Conservation (phyloP, 495 filamentous ascomycete genomes). For the Aspergillus ellipticus region DNA sequence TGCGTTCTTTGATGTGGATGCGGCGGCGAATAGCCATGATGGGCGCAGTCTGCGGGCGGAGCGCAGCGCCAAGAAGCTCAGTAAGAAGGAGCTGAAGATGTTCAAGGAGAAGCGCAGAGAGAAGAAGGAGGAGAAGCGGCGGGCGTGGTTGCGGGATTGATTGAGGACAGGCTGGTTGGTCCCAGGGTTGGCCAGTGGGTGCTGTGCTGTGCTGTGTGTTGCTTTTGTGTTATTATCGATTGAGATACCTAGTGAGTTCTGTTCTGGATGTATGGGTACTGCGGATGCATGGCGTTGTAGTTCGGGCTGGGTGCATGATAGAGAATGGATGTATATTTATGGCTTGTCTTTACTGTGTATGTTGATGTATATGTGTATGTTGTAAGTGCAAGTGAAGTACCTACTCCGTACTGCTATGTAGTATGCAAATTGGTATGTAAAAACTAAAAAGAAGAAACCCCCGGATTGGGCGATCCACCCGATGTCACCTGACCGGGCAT, state of each 20-base stretch:
- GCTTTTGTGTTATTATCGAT: conserved; percentile 2
- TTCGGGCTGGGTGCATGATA: neutral
- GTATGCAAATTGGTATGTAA: too few species aligned
- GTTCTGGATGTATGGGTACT: neutral
- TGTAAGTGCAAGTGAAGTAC: too few species aligned
- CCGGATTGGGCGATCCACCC: neutral
- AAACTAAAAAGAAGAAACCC: neutral
- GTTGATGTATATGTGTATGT: too few species aligned
- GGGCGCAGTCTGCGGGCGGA: conserved; percentile 91
- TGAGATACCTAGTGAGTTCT: conserved; percentile 16
- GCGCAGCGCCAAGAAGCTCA: conserved; percentile 80
- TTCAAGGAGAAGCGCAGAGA: conserved; percentile 72
- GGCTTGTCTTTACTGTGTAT: too few species aligned
- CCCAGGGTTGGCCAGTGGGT: too few species aligned
- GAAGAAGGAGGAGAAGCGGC: conserved; percentile 90
- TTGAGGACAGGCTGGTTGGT: neutral
- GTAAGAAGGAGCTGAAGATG: conserved; percentile 74
- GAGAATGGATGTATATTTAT: neutral
- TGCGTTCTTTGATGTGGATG: conserved; percentile 97
- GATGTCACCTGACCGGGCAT: conserved; percentile 2
- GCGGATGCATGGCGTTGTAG: neutral
- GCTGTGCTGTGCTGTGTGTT: neutral
- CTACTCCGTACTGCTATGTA: too few species aligned
- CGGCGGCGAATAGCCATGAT: conserved; percentile 89
- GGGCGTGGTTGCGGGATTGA: conserved; percentile 88